Conservation (phyloP, 2,329 filamentous ascomycete species). For the Fusarium proliferatum region DNA sequence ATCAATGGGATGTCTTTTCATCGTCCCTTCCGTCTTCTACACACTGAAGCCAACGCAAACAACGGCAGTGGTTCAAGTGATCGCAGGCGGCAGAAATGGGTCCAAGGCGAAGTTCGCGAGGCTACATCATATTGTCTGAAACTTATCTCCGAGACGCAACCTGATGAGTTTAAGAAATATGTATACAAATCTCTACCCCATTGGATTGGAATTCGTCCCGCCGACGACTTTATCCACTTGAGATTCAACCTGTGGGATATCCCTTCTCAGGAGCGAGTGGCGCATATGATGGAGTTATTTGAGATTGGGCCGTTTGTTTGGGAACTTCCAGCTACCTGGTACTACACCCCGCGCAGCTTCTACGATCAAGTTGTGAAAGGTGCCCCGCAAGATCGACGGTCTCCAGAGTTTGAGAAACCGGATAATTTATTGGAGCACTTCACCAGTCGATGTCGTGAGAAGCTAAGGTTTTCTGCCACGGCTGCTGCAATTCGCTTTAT, state of each 20-base stretch:
- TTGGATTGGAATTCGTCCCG: neutral
- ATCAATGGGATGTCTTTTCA: fast-evolving
- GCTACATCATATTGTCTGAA: neutral
- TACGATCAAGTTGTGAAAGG: neutral
- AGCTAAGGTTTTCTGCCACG: conserved; percentile 15
- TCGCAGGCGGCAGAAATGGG: neutral
- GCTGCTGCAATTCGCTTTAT: conserved; percentile 24
- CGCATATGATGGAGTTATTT: fast-evolving
- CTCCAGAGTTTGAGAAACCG: neutral
- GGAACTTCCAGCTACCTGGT: neutral
- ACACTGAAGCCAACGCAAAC: neutral
- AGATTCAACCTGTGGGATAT: neutral
- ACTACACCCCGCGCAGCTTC: fast-evolving
- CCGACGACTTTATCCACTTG: neutral
- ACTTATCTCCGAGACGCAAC: neutral
- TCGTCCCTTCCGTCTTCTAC: fast-evolving
- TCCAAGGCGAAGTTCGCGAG: neutral
- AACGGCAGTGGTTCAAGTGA: fast-evolving
- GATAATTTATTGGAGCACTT: neutral
- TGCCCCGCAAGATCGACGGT: neutral
- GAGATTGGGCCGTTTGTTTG: neutral
- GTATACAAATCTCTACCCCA: neutral
- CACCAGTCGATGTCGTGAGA: neutral
- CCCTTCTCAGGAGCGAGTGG: neutral
- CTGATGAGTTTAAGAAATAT: neutral